Base-by-base conservation (phyloP, 768 basidiomycete species). In the Paxillus rubicundulus region DNA sequence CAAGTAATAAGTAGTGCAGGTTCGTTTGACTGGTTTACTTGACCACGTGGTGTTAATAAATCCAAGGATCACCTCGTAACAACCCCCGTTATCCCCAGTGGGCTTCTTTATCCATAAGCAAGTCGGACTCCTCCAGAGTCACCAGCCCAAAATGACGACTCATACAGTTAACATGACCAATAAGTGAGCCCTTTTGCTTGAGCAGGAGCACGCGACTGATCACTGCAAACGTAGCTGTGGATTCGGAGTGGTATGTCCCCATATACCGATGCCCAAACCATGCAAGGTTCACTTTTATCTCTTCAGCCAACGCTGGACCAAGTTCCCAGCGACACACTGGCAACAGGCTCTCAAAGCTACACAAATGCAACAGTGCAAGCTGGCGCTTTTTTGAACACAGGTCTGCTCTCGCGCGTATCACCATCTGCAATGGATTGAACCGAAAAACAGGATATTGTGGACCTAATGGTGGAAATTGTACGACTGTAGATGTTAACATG, bases 381-480 rank as follows among this genome's bases (percentile, higher is more conserved):
- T 1, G 47, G 47, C n/a, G 47, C 47, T n/a, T 49, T 49, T 21
- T 38, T 49, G 36, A 49, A 49, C 24, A 49, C 47, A 28, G 47
- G 47, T 49, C 13, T 20, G 13, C 13, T 49, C 13, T 24, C 20
- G 9, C 10, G 37, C 1, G 5, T 39, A 28, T 38, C 13, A 13
- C 18, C 4, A 24, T 2, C 28, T 4, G 17, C 21, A 9, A 34
- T 32, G 36, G 34, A 39, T 14, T 17, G 21, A 38, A 38, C 37
- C 10, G 38, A 8, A 10, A 28, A 6, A 24, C 37, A 49, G 47
- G 47, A 40, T 49, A 49, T 38, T 49, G 47, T 28, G 47, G 47
- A 38, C 47, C 47, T 14, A 49, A 49, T 49, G 47, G 47, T n/a
- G 47, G 47, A 9, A 49, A 49, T 38, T 49, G 47, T 17, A 49